phyloP scores from a whole-genome alignment of 805 yeast species.

The Wickerhamomyces rabaulensis region DNA sequence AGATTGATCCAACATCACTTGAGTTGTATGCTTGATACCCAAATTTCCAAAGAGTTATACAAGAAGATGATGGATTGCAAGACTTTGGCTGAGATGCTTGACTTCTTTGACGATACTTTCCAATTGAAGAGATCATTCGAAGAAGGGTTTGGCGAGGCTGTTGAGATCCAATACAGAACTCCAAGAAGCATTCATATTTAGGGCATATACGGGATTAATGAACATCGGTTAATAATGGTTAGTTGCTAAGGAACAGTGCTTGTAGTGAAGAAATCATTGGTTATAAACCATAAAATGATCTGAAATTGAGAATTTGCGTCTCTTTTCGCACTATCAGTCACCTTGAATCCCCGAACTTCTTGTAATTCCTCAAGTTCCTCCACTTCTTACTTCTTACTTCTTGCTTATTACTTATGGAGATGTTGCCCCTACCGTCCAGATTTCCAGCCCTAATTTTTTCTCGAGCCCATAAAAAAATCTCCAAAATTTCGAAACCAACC shows the following conservation, averaged over 20 bases:
- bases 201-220: conserved; percentile 1
- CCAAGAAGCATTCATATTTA: conserved; percentile 25
- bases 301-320: too few species aligned
- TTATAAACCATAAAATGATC: too few species aligned
- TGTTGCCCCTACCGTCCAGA: not conserved
- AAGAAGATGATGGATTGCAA: conserved; percentile 61
- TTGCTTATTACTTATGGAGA: too few species aligned
- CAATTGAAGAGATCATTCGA: conserved; percentile 64
- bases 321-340: too few species aligned
- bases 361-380: too few species aligned
- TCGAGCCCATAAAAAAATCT: not conserved
- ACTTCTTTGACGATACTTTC: conserved; percentile 77
- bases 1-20: conserved; percentile 84
- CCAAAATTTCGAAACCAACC: not conserved
- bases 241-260: not conserved
- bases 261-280: not conserved
- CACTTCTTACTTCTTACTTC: too few species aligned
- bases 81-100: conserved; percentile 59
- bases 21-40: conserved; percentile 74
- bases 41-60: conserved; percentile 39
- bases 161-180: conserved; percentile 39
- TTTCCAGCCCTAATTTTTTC: not conserved
- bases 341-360: too few species aligned
- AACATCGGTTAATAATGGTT: not conserved
- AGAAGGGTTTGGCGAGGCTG: conserved; percentile 54